Conservation (phyloP, 257 asterid species). For the Fraxinus cuspidata region DNA sequence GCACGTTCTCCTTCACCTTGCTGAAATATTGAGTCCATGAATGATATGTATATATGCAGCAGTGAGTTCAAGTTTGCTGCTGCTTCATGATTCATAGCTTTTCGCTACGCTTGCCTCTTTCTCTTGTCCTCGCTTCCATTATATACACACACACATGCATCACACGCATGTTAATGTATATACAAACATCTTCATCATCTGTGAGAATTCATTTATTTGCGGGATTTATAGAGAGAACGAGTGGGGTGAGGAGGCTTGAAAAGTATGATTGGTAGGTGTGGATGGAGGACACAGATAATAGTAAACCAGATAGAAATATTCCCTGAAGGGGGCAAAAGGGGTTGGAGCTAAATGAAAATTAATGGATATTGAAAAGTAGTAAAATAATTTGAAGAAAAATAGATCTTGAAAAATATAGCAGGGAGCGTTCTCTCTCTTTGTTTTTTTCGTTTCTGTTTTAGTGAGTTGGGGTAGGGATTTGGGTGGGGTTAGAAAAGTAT, state of each 20-base stretch:
- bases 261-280: slow-evolving; percentile 36
- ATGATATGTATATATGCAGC: background rate
- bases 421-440: slow-evolving; percentile 2
- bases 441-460: background rate
- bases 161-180: background rate
- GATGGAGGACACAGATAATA: background rate
- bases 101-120: background rate
- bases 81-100: background rate
- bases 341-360: slow-evolving; percentile 11
- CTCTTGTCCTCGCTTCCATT: background rate
- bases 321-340: background rate
- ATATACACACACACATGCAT: background rate
- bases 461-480: background rate
- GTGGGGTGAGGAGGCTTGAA: slow-evolving; percentile 33
- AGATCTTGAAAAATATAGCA: slow-evolving; percentile 42
- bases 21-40: slow-evolving; percentile 62
- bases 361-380: slow-evolving; percentile 15
- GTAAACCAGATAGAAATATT: background rate
- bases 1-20: slow-evolving; percentile 57
- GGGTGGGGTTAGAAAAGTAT: slow-evolving; percentile 38
- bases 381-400: background rate
- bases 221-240: background rate
- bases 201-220: background rate
- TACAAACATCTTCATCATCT: background rate
- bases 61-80: background rate